phyloP scores from a whole-genome alignment of 305 asterid genomes.

The Fraxinus latifolia region DNA sequence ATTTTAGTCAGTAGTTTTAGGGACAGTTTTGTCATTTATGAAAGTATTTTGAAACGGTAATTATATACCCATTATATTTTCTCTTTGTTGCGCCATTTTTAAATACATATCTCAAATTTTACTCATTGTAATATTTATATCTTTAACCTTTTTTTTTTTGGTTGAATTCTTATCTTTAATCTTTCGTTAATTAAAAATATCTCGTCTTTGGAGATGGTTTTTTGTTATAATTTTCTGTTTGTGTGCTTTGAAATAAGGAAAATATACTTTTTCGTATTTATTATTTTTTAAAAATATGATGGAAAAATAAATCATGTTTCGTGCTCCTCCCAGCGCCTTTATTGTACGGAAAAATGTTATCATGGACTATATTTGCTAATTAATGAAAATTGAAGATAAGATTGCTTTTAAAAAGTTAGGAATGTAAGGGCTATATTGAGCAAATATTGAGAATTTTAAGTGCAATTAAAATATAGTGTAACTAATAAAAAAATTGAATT shows the following conservation, averaged over 20 bases:
- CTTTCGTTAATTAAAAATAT: too few species aligned
- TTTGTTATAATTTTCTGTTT: too few species aligned
- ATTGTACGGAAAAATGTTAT: too few species aligned
- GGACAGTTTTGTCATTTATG: background rate
- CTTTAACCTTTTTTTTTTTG: background rate
- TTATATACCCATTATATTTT: too few species aligned
- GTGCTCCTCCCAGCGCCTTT: too few species aligned
- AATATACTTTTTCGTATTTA: too few species aligned
- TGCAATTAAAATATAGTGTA: background rate
- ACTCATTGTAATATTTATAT: too few species aligned
- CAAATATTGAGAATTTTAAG: background rate
- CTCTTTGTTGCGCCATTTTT: background rate
- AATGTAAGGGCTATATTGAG: background rate
- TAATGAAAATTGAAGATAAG: background rate
- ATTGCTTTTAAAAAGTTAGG: background rate
- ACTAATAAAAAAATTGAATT: background rate
- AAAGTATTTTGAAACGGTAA: background rate
- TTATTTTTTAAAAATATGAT: too few species aligned
- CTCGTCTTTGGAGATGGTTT: too few species aligned
- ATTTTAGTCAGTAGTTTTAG: background rate
- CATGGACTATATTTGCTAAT: background rate
- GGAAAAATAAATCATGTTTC: too few species aligned
- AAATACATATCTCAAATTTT: background rate
- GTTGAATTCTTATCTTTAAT: background rate
- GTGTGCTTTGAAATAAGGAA: too few species aligned